These are phyloP conservation scores for Lunasporangiospora selenospora DNA, from an alignment of 192 early-diverging fungal species.

Conservation along the genomic window DNA sequence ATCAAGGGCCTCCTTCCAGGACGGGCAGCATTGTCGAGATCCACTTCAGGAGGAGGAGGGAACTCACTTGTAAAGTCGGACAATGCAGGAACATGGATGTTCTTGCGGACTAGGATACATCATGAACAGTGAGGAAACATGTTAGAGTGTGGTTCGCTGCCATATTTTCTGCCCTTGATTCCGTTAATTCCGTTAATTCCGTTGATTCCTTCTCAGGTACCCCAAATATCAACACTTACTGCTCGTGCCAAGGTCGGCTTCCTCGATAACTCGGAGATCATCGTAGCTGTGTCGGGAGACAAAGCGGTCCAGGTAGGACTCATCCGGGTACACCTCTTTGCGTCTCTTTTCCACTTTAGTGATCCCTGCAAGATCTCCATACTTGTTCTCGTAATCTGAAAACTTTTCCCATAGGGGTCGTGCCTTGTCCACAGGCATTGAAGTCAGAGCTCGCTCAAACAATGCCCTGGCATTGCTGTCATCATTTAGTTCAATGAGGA, in stretches of 20 bases:
- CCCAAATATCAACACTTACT: constrained; percentile 51
- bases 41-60: constrained; percentile 30
- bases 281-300: constrained; percentile 79
- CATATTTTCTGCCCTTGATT: background rate
- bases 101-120: constrained; percentile 34
- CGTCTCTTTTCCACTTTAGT: constrained; percentile 80
- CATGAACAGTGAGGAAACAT: background rate
- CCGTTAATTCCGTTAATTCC: background rate
- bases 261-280: constrained; percentile 74
- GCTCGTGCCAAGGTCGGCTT: constrained; percentile 77
- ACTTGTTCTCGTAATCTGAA: constrained; percentile 85
- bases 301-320: constrained; percentile 64
- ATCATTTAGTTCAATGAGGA: constrained; percentile 88
- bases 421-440: constrained; percentile 71
- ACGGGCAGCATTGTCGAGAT: constrained; percentile 38
- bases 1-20: constrained; percentile 49
- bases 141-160: background rate
- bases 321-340: constrained; percentile 75
- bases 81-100: constrained; percentile 37
- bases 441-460: constrained; percentile 88
- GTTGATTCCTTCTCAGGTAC: too few species aligned
- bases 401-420: constrained; percentile 83
- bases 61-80: constrained; percentile 46
- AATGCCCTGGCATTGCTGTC: constrained; percentile 90
- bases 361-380: constrained; percentile 82